Percentiles rank a stretch among this genome's conserved stretches.
phyloP scores from a whole-genome alignment of 176 grass and related monocot genomes.

The Cenchrus americanus region DNA sequence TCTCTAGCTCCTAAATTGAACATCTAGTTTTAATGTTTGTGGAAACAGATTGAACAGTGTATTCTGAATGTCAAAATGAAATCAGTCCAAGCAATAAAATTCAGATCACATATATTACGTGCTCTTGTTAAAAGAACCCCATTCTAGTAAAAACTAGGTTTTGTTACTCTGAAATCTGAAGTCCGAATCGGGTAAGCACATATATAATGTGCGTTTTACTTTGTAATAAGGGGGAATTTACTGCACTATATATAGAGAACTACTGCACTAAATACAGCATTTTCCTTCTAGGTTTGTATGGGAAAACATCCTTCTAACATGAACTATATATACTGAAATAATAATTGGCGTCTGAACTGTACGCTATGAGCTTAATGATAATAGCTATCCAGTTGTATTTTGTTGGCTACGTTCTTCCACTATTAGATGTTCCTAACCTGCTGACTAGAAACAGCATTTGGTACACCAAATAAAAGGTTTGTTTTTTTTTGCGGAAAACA shows the following conservation, averaged over 20 bases:
- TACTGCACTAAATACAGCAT: background rate
- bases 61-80: background rate
- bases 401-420: background rate
- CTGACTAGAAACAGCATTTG: background rate
- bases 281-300: background rate
- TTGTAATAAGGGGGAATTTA: too few relatives aligned
- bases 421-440: background rate
- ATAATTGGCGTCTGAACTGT: background rate
- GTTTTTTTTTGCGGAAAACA: too few relatives aligned
- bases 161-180: too few relatives aligned
- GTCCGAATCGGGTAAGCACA: background rate
- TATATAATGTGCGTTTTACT: background rate
- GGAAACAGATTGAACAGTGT: background rate
- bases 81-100: background rate
- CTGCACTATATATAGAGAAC: too few relatives aligned
- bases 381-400: background rate
- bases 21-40: too few relatives aligned
- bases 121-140: background rate
- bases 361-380: background rate
- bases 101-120: background rate
- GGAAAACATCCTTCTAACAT: background rate
- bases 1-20: too few relatives aligned
- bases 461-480: background rate
- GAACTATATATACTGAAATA: background rate
- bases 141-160: background rate